These are phyloP conservation scores for Rhizomucor miehei DNA, from an alignment of 371 early-diverging fungal species.

Conservation along the genomic window DNA sequence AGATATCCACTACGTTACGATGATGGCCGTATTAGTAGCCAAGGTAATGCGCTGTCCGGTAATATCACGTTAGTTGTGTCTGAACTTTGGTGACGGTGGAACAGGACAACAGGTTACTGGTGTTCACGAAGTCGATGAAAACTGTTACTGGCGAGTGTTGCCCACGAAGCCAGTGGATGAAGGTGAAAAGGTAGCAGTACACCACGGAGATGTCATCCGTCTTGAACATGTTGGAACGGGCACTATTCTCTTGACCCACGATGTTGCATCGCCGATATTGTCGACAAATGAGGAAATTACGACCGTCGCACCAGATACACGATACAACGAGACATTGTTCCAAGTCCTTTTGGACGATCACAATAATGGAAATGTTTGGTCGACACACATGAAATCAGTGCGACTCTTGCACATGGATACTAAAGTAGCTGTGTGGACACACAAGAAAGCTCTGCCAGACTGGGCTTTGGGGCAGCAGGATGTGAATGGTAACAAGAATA, in stretches of 20 bases:
- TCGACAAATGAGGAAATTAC: conserved; percentile 97
- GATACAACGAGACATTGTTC: conserved; percentile 68
- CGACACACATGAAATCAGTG: conserved; percentile 61
- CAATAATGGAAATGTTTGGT: conserved; percentile 38
- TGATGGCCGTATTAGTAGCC: conserved; percentile 88
- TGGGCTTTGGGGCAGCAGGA: conserved; percentile 97
- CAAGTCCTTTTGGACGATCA: conserved; percentile 57
- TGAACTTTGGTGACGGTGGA: neutral
- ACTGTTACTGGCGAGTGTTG: conserved; percentile 83
- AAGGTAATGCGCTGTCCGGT: conserved; percentile 31
- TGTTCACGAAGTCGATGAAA: conserved; percentile 64
- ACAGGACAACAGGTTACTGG: conserved; percentile 92
- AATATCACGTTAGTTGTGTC: neutral
- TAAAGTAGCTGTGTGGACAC: conserved; percentile 80
- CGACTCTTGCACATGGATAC: conserved; percentile 79
- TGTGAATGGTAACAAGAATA: conserved; percentile 93
- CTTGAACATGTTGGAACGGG: conserved; percentile 68
- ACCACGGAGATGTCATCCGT: conserved; percentile 65
- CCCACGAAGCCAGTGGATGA: conserved; percentile 45
- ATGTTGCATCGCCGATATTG: conserved; percentile 96
- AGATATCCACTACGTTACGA: conserved; percentile 90
- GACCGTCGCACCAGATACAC: conserved; percentile 52
- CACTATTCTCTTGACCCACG: conserved; percentile 86
- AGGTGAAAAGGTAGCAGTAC: conserved; percentile 32
- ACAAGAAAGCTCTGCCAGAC: conserved; percentile 75